Conservation (phyloP, 73 alveolate genomes). For the Stentor roeselii region DNA sequence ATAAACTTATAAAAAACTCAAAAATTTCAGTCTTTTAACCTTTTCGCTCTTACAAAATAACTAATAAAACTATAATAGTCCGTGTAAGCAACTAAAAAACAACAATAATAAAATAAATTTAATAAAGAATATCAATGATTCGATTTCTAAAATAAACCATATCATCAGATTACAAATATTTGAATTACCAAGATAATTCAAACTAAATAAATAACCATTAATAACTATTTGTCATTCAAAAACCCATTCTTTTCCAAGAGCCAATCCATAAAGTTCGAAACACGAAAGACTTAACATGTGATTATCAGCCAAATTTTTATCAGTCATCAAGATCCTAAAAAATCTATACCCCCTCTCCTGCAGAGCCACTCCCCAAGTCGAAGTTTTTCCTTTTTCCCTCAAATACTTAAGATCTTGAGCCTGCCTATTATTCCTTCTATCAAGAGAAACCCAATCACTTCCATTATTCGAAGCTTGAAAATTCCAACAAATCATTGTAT, state of each 20-base stretch:
- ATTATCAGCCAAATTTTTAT: constrained; percentile 83
- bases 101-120: too few relatives aligned
- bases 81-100: too few relatives aligned
- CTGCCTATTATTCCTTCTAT: constrained; percentile 73
- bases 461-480: constrained; percentile 91
- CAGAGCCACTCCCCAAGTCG: constrained; percentile 90
- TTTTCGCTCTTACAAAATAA: too few relatives aligned
- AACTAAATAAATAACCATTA: too few relatives aligned
- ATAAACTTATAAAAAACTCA: too few relatives aligned
- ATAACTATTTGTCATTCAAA: too few relatives aligned
- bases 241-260: constrained; percentile 63
- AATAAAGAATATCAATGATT: too few relatives aligned
- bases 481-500: constrained; percentile 92
- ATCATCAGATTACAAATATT: too few relatives aligned
- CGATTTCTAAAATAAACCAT: too few relatives aligned
- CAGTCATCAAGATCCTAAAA: constrained; percentile 82
- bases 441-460: constrained; percentile 77
- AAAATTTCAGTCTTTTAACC: too few relatives aligned
- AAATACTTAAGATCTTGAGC: constrained; percentile 50
- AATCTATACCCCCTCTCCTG: constrained; percentile 71
- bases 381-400: constrained; percentile 57
- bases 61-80: too few relatives aligned
- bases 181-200: too few relatives aligned
- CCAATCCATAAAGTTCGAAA: constrained; percentile 91
- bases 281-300: constrained; percentile 85